Evolutionary conservation across 176 grass and related monocot genomes (phyloP).

Genomic region (Oropetium thomaeum): DNA sequence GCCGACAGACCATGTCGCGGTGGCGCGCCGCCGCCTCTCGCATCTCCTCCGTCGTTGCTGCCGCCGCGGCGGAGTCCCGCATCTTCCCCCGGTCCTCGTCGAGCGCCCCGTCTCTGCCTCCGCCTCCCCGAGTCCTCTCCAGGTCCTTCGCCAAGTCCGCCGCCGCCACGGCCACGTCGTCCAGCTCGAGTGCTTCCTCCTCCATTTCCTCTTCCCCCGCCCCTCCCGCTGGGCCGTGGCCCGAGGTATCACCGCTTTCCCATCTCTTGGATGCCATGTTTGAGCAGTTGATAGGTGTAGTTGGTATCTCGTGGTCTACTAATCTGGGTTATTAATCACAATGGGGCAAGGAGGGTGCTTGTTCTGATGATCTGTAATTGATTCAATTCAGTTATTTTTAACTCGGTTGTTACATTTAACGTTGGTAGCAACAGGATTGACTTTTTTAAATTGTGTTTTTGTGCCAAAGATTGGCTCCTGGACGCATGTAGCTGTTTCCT

Average conservation of each 20-base stretch:
- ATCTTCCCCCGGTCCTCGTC: constrained; percentile 33
- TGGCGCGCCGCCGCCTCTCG: constrained; percentile 49
- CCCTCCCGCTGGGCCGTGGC: constrained; percentile 15
- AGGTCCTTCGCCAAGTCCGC: constrained; percentile 53
- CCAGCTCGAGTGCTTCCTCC: not conserved
- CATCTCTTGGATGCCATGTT: constrained; percentile 8
- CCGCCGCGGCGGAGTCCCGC: constrained; percentile 30
- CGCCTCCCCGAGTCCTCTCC: constrained; percentile 31
- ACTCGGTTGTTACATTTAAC: not conserved
- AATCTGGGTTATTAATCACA: constrained; percentile 31
- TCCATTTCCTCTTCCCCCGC: not conserved
- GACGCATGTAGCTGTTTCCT: not conserved
- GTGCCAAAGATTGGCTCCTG: not conserved
- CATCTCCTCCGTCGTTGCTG: constrained; percentile 26
- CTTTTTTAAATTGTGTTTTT: not conserved
- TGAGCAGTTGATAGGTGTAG: not conserved
- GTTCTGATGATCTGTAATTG: not conserved
- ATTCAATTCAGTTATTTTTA: not conserved
- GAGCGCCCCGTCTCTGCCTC: constrained; percentile 24
- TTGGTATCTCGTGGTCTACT: not conserved
- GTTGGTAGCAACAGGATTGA: constrained; percentile 6
- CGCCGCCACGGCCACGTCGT: constrained; percentile 30
- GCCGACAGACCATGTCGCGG: constrained; percentile 25
- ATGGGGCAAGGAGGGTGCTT: not conserved
- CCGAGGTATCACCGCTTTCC: constrained; percentile 41